phyloP scores from a whole-genome alignment of 371 early-diverging fungal genomes.

The Apophysomyces ossiformis region DNA sequence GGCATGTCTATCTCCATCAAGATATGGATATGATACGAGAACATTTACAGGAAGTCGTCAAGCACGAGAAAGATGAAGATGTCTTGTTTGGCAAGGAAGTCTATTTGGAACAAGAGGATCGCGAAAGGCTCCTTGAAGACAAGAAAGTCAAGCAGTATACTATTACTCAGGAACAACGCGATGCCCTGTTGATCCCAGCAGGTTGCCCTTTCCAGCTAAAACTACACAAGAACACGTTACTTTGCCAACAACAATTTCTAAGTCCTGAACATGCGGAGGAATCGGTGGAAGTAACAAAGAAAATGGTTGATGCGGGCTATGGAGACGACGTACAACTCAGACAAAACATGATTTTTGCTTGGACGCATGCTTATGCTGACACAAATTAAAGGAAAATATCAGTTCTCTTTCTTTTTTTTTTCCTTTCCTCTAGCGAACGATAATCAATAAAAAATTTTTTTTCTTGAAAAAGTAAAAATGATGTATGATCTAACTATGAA shows the following conservation, averaged over 20 bases:
- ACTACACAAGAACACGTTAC: background rate
- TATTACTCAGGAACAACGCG: background rate
- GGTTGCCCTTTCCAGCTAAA: background rate
- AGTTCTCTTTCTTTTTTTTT: background rate
- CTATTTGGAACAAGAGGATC: background rate
- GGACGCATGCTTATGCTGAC: background rate
- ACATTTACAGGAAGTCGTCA: background rate
- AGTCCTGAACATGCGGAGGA: background rate
- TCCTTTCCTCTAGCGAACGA: background rate
- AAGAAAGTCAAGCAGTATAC: background rate
- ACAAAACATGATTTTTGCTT: background rate
- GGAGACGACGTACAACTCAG: conserved; percentile 2
- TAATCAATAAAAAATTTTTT: background rate
- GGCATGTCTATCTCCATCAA: background rate
- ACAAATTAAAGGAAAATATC: background rate
- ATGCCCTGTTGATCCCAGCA: background rate
- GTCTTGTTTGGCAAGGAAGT: background rate
- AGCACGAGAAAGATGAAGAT: background rate
- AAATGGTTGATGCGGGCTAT: background rate
- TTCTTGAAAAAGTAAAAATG: background rate
- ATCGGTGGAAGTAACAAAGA: background rate
- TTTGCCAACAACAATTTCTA: background rate
- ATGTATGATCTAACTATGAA: conserved; percentile 15
- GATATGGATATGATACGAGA: background rate
- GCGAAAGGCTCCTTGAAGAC: background rate